phyloP scores from a whole-genome alignment of 2,329 filamentous ascomycete species.

The Drechslerella stenobrocha region DNA sequence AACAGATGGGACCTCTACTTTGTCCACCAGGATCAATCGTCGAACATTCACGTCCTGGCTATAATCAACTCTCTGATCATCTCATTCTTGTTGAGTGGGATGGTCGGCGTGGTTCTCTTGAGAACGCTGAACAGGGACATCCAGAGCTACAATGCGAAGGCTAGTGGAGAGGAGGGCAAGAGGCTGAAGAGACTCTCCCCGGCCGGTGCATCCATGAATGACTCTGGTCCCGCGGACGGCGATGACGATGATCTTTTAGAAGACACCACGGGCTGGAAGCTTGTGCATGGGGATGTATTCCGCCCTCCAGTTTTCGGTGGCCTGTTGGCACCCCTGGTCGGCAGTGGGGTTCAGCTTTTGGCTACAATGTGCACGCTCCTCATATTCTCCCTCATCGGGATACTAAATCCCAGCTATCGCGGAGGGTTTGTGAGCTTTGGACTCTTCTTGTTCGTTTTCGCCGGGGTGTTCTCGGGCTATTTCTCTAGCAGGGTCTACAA shows the following conservation, averaged over 20 bases:
- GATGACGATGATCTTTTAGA: conserved; percentile 73
- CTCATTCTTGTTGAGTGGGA: conserved; percentile 73
- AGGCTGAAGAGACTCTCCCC: conserved; percentile 62
- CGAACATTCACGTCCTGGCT: conserved; percentile 81
- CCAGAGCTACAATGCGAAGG: conserved; percentile 69
- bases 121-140: conserved; percentile 78
- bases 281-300: conserved; percentile 86
- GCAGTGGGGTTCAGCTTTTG: conserved; percentile 82
- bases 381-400: conserved; percentile 71
- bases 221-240: conserved; percentile 60
- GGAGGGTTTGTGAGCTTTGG: conserved; percentile 85
- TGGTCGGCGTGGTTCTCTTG: conserved; percentile 78
- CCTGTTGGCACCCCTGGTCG: conserved; percentile 76
- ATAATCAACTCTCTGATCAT: conserved; percentile 87
- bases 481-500: conserved; percentile 81
- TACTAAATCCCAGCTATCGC: conserved; percentile 85
- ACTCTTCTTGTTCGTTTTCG: conserved; percentile 78
- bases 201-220: conserved; percentile 68
- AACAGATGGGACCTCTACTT: conserved; percentile 89
- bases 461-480: conserved; percentile 82
- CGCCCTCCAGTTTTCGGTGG: conserved; percentile 70
- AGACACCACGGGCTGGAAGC: conserved; percentile 84
- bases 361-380: conserved; percentile 78
- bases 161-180: conserved; percentile 69
- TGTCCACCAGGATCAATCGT: conserved; percentile 80